Conservation (phyloP, 345 rosid species). For the Syzygium jambos region DNA sequence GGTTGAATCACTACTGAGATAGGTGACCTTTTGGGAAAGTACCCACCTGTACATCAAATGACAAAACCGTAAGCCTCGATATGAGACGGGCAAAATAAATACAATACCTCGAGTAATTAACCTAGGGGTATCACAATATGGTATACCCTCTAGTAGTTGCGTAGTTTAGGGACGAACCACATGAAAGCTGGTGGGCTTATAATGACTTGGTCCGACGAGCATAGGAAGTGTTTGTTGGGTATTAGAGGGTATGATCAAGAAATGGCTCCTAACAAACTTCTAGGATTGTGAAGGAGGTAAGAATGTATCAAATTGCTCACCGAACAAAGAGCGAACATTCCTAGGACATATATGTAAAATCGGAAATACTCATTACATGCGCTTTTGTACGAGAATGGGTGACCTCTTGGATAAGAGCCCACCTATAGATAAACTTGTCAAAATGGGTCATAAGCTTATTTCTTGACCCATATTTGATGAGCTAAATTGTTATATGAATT, state of each 20-base stretch:
- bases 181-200: background rate
- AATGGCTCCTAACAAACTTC: no score
- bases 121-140: background rate
- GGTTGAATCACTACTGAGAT: no score
- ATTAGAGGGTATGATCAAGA: no score
- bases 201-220: background rate
- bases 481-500: no score
- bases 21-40: no score
- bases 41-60: background rate
- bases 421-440: no score
- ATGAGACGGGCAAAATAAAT: accelerated
- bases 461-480: no score
- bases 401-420: background rate
- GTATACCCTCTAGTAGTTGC: accelerated
- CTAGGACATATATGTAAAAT: background rate
- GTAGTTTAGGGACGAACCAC: accelerated
- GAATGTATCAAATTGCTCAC: background rate
- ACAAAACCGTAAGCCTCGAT: accelerated
- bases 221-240: background rate
- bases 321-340: accelerated
- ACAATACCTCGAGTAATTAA: background rate
- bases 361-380: background rate
- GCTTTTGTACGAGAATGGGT: accelerated
- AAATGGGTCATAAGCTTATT: no score
- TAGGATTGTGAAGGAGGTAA: accelerated